Percentiles rank a stretch among this genome's conserved stretches.
These are phyloP conservation scores for Colletotrichum truncatum DNA, from an alignment of 2,329 filamentous ascomycete species.

Conservation along the genomic window DNA sequence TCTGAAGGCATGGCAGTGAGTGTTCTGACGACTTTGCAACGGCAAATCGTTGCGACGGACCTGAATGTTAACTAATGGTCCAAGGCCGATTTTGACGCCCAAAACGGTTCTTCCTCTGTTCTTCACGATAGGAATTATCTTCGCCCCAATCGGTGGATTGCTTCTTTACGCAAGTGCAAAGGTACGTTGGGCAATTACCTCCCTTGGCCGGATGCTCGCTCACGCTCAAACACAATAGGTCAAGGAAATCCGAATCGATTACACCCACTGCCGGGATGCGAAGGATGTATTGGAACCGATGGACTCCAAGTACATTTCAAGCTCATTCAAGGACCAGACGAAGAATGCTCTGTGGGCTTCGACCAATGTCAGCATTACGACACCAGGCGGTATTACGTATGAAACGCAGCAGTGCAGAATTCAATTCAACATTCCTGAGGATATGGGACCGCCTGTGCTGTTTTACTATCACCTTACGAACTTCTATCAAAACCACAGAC, in stretches of 20 bases:
- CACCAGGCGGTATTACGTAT: conserved; percentile 42
- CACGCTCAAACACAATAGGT: conserved; percentile 62
- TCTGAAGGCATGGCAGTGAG: conserved; percentile 98
- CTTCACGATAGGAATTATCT: conserved; percentile 89
- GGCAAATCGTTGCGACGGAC: not conserved
- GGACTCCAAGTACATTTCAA: conserved; percentile 64
- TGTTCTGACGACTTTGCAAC: conserved; percentile 42
- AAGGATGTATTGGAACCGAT: conserved; percentile 56
- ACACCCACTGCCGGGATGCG: conserved; percentile 79
- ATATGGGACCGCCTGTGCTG: conserved; percentile 82
- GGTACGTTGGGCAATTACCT: conserved; percentile 55
- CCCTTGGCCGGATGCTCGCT: not conserved
- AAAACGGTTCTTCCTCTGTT: conserved; percentile 94
- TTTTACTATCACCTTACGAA: conserved; percentile 97
- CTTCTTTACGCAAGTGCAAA: conserved; percentile 86
- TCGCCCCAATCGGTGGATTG: conserved; percentile 89
- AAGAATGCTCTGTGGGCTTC: conserved; percentile 53
- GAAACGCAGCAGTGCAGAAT: conserved; percentile 72
- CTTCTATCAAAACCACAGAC: conserved; percentile 98
- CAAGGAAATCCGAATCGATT: conserved; percentile 91
- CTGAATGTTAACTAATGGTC: conserved; percentile 22
- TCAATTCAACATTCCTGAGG: conserved; percentile 80
- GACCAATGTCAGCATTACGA: conserved; percentile 49
- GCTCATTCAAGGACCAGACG: conserved; percentile 73
- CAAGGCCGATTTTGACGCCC: conserved; percentile 90